Conservation (phyloP, 139 green algal genomes). For the Dunaliella primolecta region DNA sequence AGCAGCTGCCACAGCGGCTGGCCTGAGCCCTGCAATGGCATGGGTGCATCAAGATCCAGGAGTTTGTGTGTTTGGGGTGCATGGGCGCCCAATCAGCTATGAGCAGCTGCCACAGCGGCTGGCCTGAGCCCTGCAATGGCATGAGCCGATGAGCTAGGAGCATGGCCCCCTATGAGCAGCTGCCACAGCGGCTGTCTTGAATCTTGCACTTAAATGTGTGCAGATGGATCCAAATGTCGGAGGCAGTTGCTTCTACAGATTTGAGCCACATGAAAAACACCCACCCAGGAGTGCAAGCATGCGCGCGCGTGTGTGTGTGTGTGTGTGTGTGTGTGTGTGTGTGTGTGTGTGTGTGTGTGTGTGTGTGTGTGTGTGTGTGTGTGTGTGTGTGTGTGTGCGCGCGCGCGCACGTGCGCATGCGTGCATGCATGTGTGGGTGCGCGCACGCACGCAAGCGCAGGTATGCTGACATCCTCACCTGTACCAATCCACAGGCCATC, state of each 20-base stretch:
- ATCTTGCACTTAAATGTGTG: neutral
- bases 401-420: neutral
- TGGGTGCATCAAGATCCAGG: neutral
- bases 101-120: neutral
- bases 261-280: no score
- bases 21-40: neutral
- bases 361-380: neutral
- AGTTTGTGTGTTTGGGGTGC: neutral
- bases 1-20: neutral
- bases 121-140: neutral
- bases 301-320: neutral
- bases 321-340: neutral
- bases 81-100: neutral
- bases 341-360: neutral
- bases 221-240: neutral
- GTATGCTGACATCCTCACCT: no score
- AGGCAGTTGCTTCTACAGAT: no score
- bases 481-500: no score
- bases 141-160: neutral
- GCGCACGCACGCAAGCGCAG: no score
- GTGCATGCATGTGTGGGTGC: neutral
- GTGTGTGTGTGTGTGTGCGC: neutral
- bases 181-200: neutral
- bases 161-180: neutral
- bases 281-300: neutral